These are phyloP conservation scores for Aciculosporium take DNA, from an alignment of 2,329 filamentous ascomycete species.

Conservation along the genomic window DNA sequence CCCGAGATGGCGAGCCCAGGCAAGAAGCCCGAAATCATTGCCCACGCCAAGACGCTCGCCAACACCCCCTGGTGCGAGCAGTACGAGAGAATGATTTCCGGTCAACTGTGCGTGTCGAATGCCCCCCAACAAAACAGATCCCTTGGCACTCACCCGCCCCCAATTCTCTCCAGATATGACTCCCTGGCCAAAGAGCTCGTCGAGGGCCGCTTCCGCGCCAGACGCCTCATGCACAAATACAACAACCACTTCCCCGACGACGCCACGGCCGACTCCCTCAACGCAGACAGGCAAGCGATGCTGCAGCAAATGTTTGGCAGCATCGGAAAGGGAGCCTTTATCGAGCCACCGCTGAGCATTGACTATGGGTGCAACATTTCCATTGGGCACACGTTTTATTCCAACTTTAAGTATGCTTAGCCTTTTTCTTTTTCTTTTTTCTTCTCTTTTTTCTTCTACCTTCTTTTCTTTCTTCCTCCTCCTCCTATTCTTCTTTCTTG, in stretches of 20 bases:
- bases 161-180: constrained; percentile 29
- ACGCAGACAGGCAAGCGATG: constrained; percentile 26
- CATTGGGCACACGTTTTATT: constrained; percentile 48
- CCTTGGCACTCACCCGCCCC: neutral
- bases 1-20: constrained; percentile 16
- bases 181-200: constrained; percentile 31
- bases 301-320: constrained; percentile 35
- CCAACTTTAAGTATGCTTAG: constrained; percentile 28
- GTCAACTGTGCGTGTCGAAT: constrained; percentile 34
- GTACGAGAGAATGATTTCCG: constrained; percentile 51
- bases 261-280: constrained; percentile 25
- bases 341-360: constrained; percentile 47
- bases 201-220: constrained; percentile 36
- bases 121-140: neutral
- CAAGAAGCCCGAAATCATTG: constrained; percentile 29
- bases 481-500: too few relatives aligned
- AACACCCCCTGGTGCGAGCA: constrained; percentile 44
- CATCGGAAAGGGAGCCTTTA: constrained; percentile 36
- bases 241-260: constrained; percentile 41
- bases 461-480: neutral
- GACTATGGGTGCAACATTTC: constrained; percentile 54
- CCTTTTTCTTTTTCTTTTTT: neutral
- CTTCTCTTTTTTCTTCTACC: neutral
- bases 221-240: constrained; percentile 42
- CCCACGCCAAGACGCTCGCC: constrained; percentile 30